Conservation (phyloP, 78 protist genomes). For the Guillardia theta region DNA sequence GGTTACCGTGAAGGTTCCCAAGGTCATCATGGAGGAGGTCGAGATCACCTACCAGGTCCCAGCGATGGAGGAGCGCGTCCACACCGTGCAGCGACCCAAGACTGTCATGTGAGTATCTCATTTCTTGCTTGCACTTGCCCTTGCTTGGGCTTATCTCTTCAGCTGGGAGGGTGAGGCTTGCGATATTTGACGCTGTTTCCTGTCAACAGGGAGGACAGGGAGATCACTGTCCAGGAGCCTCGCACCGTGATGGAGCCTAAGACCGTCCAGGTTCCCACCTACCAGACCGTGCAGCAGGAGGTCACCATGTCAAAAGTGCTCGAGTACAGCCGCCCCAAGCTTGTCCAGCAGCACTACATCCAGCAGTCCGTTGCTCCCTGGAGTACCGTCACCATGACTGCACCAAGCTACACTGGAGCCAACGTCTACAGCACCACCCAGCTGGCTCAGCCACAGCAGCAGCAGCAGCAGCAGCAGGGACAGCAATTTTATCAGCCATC, state of each 20-base stretch:
- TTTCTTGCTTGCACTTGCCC: background rate
- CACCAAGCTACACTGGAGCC: too few species aligned
- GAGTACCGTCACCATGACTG: too few species aligned
- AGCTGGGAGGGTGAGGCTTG: background rate
- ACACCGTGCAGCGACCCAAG: background rate
- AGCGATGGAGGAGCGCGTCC: background rate
- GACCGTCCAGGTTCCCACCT: constrained; percentile 1
- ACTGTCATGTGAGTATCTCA: background rate
- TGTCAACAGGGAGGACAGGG: background rate
- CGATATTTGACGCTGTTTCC: background rate
- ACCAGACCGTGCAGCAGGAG: background rate
- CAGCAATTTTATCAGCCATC: background rate
- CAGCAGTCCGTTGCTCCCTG: too few species aligned
- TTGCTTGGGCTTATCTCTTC: background rate
- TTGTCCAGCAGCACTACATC: background rate
- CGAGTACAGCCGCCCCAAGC: background rate
- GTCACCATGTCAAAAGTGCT: background rate
- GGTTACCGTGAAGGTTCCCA: background rate
- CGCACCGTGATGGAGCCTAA: background rate
- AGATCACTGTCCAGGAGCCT: background rate
- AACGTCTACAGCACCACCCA: too few species aligned
- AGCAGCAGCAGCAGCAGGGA: too few species aligned
- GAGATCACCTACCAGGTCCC: constrained; percentile 19
- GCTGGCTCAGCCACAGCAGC: too few species aligned
- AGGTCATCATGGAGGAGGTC: background rate